Percentiles rank a stretch among this genome's conserved stretches.
phyloP scores from a whole-genome alignment of 2,329 filamentous ascomycete genomes.

The Epichloe scottii region DNA sequence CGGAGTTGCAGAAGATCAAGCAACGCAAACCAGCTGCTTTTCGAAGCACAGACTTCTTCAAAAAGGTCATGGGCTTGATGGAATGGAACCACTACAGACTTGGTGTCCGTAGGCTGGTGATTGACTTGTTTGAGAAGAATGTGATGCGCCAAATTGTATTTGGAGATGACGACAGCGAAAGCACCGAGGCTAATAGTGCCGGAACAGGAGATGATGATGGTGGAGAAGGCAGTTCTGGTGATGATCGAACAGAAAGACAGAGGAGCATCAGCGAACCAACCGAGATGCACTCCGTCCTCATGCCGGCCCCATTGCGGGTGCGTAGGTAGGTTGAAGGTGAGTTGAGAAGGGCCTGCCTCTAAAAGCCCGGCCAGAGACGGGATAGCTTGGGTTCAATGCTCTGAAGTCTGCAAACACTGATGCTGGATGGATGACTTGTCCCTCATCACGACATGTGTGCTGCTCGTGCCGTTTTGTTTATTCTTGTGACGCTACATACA shows the following conservation, averaged over 20 bases:
- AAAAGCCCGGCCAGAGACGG: background rate
- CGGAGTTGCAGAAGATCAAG: constrained; percentile 71
- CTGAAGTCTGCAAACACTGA: background rate
- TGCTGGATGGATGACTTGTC: background rate
- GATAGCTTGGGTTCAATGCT: background rate
- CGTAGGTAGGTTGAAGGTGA: constrained; percentile 13
- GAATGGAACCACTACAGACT: constrained; percentile 85
- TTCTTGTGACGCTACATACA: background rate
- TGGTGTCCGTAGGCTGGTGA: constrained; percentile 74
- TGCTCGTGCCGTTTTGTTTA: background rate
- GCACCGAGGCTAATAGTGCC: constrained; percentile 43
- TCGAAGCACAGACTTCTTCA: constrained; percentile 64
- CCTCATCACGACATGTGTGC: background rate
- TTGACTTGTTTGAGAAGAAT: constrained; percentile 87
- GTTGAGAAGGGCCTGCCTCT: background rate
- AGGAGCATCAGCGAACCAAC: constrained; percentile 37
- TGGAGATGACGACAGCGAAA: constrained; percentile 54
- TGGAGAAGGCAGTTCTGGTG: constrained; percentile 30
- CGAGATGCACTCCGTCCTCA: constrained; percentile 21
- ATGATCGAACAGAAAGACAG: constrained; percentile 45
- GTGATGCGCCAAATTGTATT: constrained; percentile 78
- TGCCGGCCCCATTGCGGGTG: constrained; percentile 22
- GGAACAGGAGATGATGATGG: constrained; percentile 44
- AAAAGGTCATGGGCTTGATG: constrained; percentile 70
- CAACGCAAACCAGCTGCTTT: constrained; percentile 64